Evolutionary conservation across 352 stramenopile genomes (phyloP), one percentile per base, ranked within the genome.

Genomic region (Stramenopiles sp.): DNA sequence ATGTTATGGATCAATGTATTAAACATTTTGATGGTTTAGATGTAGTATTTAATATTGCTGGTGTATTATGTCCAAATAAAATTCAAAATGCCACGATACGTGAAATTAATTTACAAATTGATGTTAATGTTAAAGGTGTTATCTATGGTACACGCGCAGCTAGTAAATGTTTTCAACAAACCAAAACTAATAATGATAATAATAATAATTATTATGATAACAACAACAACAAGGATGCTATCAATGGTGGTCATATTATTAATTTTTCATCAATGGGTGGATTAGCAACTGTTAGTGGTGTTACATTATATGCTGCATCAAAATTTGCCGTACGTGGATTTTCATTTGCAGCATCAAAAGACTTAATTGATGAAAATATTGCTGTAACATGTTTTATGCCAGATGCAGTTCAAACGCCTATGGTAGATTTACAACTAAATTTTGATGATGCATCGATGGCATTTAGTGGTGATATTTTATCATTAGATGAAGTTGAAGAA

Each of bases 91-190:
- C 53, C 20, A 69, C 53, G 53, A 20, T 69, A 23, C 20, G 27
- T 23, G 53, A 69, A 69, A 69, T 69, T 69, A 69, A 69, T 69
- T 69, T 69, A 27, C 53, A 69, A 69, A 20, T 69, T 27, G 53
- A 69, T 69, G 53, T 69, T 23, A 69, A 69, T 27, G 27, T 69
- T 27, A 69, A 69, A 69, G 53, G 53, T 27, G 53, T 69, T 23
- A 27, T 69, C 27, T 69, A 23, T 20, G 53, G 53, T 20, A 69
- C 53, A 69, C 53, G 53, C 53, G 53, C 53, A 27, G 53, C 53
- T 20, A 27, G 20, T 27, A 69, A 27, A 27, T 69, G 53, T 27
- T 69, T 69, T 69, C 53, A 27, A 27, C n/a, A n/a, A n/a, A n/a
- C n/a, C n/a, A n/a, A n/a, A n/a, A n/a, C n/a, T n/a, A n/a, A n/a